Conservation (phyloP, 495 filamentous ascomycete species). For the Trichoderma erinaceum region DNA sequence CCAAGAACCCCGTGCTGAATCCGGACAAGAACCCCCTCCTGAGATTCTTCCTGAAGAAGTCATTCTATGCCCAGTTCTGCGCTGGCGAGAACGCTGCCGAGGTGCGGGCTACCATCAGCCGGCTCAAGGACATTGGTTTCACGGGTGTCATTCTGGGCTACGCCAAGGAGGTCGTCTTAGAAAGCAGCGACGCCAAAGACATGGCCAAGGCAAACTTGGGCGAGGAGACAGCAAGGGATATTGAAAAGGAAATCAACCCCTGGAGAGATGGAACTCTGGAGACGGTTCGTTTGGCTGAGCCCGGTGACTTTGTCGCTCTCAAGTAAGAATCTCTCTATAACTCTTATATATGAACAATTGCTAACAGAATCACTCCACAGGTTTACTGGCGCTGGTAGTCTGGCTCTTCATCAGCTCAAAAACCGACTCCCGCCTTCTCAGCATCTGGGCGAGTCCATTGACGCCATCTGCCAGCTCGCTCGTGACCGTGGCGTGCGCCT, state of each 20-base stretch:
- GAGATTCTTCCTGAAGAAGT: constrained; percentile 57
- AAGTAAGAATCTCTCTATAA: constrained; percentile 49
- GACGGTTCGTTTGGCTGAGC: constrained; percentile 65
- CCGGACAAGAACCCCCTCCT: constrained; percentile 54
- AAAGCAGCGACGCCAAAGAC: constrained; percentile 41
- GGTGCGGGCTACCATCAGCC: constrained; percentile 51
- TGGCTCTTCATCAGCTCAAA: constrained; percentile 60
- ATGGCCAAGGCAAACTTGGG: constrained; percentile 30
- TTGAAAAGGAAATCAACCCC: constrained; percentile 56
- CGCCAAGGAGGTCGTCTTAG: constrained; percentile 64
- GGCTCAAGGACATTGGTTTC: constrained; percentile 61
- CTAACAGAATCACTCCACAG: constrained; percentile 23
- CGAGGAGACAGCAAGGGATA: constrained; percentile 34
- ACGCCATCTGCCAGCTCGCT: constrained; percentile 70
- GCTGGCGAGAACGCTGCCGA: constrained; percentile 62
- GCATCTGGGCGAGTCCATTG: constrained; percentile 62
- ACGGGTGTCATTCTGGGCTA: constrained; percentile 74
- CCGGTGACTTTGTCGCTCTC: constrained; percentile 79
- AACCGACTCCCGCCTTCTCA: constrained; percentile 51
- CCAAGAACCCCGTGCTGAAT: constrained; percentile 51
- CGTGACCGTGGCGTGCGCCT: constrained; percentile 61
- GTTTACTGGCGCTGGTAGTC: constrained; percentile 84
- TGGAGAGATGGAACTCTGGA: constrained; percentile 72
- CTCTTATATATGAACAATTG: constrained; percentile 12
- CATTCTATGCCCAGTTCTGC: constrained; percentile 83